These are phyloP conservation scores for Cercospora sp. DNA, from an alignment of 2,329 filamentous ascomycete species.

Conservation along the genomic window DNA sequence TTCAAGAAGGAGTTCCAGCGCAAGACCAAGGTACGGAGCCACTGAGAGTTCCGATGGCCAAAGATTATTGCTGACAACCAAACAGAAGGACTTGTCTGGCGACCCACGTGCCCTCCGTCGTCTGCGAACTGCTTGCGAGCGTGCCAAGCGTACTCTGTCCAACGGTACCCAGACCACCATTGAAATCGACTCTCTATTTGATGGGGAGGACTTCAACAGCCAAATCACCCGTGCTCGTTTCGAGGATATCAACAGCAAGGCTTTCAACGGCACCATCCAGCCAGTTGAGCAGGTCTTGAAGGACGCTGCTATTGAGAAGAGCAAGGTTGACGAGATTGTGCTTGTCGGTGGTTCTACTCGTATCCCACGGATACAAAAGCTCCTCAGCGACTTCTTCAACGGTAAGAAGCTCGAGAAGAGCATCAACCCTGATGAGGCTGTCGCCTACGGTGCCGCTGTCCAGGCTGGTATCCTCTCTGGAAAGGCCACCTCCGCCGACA, in stretches of 20 bases:
- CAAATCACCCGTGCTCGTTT: conserved; percentile 98
- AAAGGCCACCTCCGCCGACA: conserved; percentile 95
- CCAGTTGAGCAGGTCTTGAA: conserved; percentile 96
- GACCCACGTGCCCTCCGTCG: conserved; percentile 92
- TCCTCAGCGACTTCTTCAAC: conserved; percentile 97
- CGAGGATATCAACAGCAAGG: conserved; percentile 96
- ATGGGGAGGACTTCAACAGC: conserved; percentile 96
- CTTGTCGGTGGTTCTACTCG: conserved; percentile 98
- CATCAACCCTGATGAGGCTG: conserved; percentile 99
- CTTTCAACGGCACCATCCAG: conserved; percentile 89
- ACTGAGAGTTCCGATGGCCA: neutral
- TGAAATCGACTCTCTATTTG: conserved; percentile 98
- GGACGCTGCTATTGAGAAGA: conserved; percentile 86
- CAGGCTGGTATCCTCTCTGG: conserved; percentile 98
- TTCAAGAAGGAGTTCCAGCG: conserved; percentile 93
- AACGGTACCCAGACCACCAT: conserved; percentile 96
- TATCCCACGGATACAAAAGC: conserved; percentile 99
- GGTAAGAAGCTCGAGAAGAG: conserved; percentile 99
- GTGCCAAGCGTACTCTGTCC: conserved; percentile 98
- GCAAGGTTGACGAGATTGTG: conserved; percentile 93
- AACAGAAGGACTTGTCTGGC: conserved; percentile 60
- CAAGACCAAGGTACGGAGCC: conserved; percentile 66
- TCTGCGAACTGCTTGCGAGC: conserved; percentile 96
- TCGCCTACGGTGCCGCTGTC: conserved; percentile 97
- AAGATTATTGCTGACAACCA: neutral